These are phyloP conservation scores for Raphanus hybrid DNA, from an alignment of 441 rosid genomes.

Conservation along the genomic window DNA sequence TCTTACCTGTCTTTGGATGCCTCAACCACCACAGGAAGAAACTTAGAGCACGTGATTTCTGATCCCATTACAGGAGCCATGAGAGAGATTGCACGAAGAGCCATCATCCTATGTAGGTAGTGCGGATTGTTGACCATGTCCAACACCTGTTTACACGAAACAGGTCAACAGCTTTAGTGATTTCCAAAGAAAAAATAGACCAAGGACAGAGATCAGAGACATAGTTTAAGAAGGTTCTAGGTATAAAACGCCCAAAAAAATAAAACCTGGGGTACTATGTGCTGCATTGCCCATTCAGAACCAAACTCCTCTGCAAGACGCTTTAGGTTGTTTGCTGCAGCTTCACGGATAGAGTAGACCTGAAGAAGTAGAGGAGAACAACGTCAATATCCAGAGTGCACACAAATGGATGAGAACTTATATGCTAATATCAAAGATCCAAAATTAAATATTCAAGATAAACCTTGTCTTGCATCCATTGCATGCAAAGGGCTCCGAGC, in stretches of 20 bases:
- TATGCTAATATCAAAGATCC: neutral
- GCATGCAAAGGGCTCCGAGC: slow-evolving; percentile 99
- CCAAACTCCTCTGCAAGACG: slow-evolving; percentile 99
- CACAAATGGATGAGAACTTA: neutral
- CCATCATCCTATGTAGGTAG: slow-evolving; percentile 92
- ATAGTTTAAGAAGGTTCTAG: neutral
- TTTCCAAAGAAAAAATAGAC: neutral
- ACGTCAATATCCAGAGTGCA: slow-evolving; percentile 17
- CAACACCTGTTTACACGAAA: slow-evolving; percentile 59
- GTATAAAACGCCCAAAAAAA: neutral
- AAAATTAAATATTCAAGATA: neutral
- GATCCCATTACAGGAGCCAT: slow-evolving; percentile 96
- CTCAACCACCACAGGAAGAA: slow-evolving; percentile 80
- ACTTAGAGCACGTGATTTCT: slow-evolving; percentile 87
- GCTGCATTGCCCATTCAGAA: slow-evolving; percentile 99
- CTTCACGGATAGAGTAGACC: slow-evolving; percentile 98
- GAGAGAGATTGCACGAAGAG: slow-evolving; percentile 88
- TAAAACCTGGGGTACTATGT: slow-evolving; percentile 89
- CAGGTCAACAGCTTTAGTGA: neutral
- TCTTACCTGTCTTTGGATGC: slow-evolving; percentile 91
- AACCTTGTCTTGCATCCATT: slow-evolving; percentile 21
- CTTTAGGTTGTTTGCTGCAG: slow-evolving; percentile 97
- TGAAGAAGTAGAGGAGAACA: slow-evolving; percentile 37
- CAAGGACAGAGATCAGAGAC: neutral
- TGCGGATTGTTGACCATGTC: slow-evolving; percentile 92